phyloP scores from a whole-genome alignment of 331 rosid species.

The Erythrophleum ivorense region DNA sequence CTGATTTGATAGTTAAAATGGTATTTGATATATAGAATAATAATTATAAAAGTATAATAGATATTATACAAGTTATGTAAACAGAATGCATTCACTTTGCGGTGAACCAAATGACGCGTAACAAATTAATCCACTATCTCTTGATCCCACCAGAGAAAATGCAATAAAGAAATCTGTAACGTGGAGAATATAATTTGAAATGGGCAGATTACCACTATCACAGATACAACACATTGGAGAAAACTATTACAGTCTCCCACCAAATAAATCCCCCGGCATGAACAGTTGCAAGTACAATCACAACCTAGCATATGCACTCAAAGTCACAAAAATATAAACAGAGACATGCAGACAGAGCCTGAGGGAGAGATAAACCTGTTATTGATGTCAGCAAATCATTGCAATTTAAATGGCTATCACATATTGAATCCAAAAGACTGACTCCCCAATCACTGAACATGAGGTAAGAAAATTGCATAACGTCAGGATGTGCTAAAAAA shows the following conservation, averaged over 20 bases:
- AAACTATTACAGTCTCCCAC: not conserved
- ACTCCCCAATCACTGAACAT: slow-evolving; percentile 79
- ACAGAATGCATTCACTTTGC: too few species aligned
- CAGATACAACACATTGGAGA: slow-evolving; percentile 9
- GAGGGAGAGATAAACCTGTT: slow-evolving; percentile 65
- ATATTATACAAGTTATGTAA: too few species aligned
- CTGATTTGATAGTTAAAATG: too few species aligned
- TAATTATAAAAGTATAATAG: too few species aligned
- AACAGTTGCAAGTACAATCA: not conserved
- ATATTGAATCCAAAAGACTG: slow-evolving; percentile 70
- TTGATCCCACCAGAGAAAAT: not conserved
- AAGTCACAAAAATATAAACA: slow-evolving; percentile 30
- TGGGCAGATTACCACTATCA: not conserved
- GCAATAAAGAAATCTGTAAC: slow-evolving; percentile 12
- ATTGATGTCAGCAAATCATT: slow-evolving; percentile 73
- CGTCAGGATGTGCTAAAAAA: slow-evolving; percentile 21
- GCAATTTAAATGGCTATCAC: slow-evolving; percentile 74
- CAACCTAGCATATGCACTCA: slow-evolving; percentile 24
- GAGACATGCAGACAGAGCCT: slow-evolving; percentile 7
- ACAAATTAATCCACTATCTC: slow-evolving; percentile 1
- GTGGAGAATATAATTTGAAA: slow-evolving; percentile 29
- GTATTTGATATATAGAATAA: too few species aligned
- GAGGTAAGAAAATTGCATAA: slow-evolving; percentile 29
- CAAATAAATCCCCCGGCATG: slow-evolving; percentile 19
- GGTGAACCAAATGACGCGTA: not conserved